Percentiles rank a stretch among this genome's conserved stretches.
These are phyloP conservation scores for Camelina laxa DNA, from an alignment of 345 rosid genomes.

Conservation along the genomic window DNA sequence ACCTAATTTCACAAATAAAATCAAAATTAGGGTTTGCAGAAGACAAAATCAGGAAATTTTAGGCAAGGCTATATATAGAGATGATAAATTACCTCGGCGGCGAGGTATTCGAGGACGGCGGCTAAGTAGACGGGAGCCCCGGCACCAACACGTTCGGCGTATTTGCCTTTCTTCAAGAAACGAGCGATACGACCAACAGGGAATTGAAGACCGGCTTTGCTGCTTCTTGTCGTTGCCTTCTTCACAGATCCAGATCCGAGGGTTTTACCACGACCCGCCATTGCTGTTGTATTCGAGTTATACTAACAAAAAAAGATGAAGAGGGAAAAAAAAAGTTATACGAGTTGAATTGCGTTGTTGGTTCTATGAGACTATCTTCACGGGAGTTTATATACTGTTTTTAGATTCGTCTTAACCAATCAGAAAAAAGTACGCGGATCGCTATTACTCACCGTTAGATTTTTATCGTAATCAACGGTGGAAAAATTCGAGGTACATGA, in stretches of 20 bases:
- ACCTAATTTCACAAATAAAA: slow-evolving; percentile 49
- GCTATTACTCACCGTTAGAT: slow-evolving; percentile 41
- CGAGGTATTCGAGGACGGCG: slow-evolving; percentile 94
- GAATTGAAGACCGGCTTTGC: slow-evolving; percentile 93
- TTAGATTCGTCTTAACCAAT: slow-evolving; percentile 45
- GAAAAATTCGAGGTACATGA: neutral
- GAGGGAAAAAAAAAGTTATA: neutral
- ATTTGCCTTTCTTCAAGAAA: slow-evolving; percentile 90
- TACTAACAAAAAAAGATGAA: too few relatives aligned
- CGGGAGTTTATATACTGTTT: slow-evolving; percentile 42
- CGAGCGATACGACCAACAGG: slow-evolving; percentile 97
- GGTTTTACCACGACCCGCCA: slow-evolving; percentile 94
- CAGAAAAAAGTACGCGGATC: slow-evolving; percentile 48
- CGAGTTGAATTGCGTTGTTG: neutral
- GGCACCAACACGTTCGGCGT: slow-evolving; percentile 94
- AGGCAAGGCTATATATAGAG: neutral
- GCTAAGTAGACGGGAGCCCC: slow-evolving; percentile 95
- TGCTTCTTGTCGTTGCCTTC: slow-evolving; percentile 85
- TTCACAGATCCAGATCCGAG: slow-evolving; percentile 79
- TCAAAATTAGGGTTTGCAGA: neutral
- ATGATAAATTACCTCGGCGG: slow-evolving; percentile 64
- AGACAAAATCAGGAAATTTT: neutral
- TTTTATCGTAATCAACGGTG: slow-evolving; percentile 29
- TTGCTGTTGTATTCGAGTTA: slow-evolving; percentile 10
- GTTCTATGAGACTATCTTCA: too few relatives aligned